phyloP scores from a whole-genome alignment of 169 alveolate species.

The Plasmodium ovale region DNA sequence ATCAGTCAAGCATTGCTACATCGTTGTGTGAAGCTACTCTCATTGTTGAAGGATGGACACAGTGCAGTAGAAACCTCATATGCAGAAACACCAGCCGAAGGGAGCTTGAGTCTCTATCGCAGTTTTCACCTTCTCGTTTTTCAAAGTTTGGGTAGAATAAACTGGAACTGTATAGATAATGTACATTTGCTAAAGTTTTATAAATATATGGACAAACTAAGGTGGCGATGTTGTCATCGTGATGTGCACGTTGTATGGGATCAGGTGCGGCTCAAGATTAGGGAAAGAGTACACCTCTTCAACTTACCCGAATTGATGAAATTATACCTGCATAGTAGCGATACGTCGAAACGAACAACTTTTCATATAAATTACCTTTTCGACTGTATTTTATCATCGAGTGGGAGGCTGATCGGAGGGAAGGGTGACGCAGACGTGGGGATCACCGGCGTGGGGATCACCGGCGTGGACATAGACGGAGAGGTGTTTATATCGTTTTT shows the following conservation, averaged over 20 bases:
- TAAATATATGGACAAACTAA: constrained; percentile 41
- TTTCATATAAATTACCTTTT: background rate
- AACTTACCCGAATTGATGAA: constrained; percentile 29
- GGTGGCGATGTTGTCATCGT: too few relatives aligned
- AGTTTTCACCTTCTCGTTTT: background rate
- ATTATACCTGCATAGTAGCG: constrained; percentile 15
- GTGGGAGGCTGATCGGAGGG: background rate
- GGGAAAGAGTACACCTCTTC: background rate
- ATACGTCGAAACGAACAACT: constrained; percentile 5
- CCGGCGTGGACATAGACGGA: too few relatives aligned
- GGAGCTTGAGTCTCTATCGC: too few relatives aligned
- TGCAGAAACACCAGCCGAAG: too few relatives aligned
- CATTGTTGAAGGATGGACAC: background rate
- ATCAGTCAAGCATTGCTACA: background rate
- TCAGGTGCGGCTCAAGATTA: background rate
- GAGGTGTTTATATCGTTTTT: constrained; percentile 21
- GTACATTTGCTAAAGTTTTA: constrained; percentile 20
- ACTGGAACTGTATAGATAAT: constrained; percentile 1
- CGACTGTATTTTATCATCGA: constrained; percentile 18
- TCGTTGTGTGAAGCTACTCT: constrained; percentile 14
- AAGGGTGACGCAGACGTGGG: constrained; percentile 27
- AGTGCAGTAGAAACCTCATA: too few relatives aligned
- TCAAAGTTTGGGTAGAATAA: constrained; percentile 1
- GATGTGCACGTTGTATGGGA: too few relatives aligned
- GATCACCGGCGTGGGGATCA: too few relatives aligned